These are phyloP conservation scores for Boletus reticuloceps DNA, from an alignment of 768 basidiomycete species.

Conservation along the genomic window DNA sequence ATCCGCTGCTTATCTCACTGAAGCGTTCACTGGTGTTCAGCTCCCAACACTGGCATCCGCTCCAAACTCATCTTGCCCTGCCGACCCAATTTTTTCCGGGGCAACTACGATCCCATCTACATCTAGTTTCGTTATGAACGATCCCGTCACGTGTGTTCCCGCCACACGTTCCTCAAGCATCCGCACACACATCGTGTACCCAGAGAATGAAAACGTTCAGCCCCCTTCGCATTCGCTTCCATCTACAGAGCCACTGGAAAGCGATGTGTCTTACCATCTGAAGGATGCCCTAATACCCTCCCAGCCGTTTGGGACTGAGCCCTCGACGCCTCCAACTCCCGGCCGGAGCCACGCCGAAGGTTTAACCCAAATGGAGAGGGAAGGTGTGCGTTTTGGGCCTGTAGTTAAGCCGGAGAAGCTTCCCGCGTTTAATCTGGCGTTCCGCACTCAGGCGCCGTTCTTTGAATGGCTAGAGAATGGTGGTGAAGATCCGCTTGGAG, in stretches of 20 bases:
- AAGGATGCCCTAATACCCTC: background rate
- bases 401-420: constrained; percentile 11
- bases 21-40: constrained; percentile 47
- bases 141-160: background rate
- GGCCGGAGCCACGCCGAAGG: background rate
- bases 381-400: background rate
- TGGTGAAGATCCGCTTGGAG: constrained; percentile 31
- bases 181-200: constrained; percentile 19
- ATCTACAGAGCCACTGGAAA: background rate
- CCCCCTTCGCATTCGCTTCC: background rate
- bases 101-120: background rate
- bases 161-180: constrained; percentile 22
- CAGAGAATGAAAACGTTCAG: constrained; percentile 3
- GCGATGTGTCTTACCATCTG: background rate
- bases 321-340: background rate
- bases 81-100: background rate
- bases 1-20: constrained; percentile 71
- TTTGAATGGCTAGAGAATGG: constrained; percentile 76
- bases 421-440: constrained; percentile 72
- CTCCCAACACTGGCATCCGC: constrained; percentile 8
- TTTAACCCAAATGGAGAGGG: background rate
- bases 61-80: constrained; percentile 13
- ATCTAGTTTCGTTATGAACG: background rate
- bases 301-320: background rate
- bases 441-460: constrained; percentile 50